Conservation (phyloP, 371 early-diverging fungal genomes). For the Mortierella sp. region DNA sequence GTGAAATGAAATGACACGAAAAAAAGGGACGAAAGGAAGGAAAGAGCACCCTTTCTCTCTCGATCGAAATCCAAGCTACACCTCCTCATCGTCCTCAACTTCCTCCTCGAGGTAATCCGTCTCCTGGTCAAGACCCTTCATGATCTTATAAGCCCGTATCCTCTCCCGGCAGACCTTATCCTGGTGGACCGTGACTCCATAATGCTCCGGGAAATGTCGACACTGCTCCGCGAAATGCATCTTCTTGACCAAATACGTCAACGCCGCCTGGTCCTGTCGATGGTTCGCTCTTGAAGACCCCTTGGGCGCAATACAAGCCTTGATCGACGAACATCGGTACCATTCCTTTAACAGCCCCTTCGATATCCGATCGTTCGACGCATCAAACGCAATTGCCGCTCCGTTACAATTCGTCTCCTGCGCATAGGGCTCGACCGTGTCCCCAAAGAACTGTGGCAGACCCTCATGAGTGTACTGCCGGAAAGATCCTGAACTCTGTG, state of each 20-base stretch:
- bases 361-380: conserved; percentile 62
- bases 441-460: conserved; percentile 68
- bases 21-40: too few species aligned
- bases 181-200: conserved; percentile 69
- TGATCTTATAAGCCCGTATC: conserved; percentile 58
- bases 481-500: conserved; percentile 66
- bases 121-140: conserved; percentile 45
- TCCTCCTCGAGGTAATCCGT: conserved; percentile 21
- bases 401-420: conserved; percentile 74
- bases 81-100: conserved; percentile 30
- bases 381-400: conserved; percentile 73
- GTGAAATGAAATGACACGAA: not conserved
- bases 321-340: conserved; percentile 68
- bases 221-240: conserved; percentile 45
- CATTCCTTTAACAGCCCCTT: conserved; percentile 66
- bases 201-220: conserved; percentile 61
- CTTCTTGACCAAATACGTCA: conserved; percentile 67
- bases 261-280: conserved; percentile 75
- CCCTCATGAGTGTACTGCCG: conserved; percentile 72
- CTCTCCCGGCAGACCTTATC: conserved; percentile 62
- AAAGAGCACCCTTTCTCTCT: not conserved
- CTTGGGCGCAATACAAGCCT: conserved; percentile 75
- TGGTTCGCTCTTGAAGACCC: conserved; percentile 73
- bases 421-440: conserved; percentile 58
- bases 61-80: not conserved